These are phyloP conservation scores for Hypoxylon sp. DNA, from an alignment of 2,329 filamentous ascomycete species.

Conservation along the genomic window DNA sequence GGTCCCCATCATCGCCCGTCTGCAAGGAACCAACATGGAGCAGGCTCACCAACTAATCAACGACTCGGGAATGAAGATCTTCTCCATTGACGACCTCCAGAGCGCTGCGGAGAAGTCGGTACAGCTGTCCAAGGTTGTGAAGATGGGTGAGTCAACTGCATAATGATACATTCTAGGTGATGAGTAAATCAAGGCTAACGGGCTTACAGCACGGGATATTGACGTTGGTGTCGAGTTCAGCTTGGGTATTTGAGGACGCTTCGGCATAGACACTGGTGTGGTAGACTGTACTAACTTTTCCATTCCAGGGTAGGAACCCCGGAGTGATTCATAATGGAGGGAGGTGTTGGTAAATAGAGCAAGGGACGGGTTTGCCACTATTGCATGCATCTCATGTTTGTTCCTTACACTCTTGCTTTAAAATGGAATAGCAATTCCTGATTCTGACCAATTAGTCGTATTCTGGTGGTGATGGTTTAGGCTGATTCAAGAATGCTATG, in stretches of 20 bases:
- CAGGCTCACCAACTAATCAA: conserved; percentile 92
- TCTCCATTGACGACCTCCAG: conserved; percentile 98
- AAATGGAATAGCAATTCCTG: conserved; percentile 35
- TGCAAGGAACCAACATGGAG: conserved; percentile 99
- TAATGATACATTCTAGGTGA: neutral
- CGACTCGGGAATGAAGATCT: conserved; percentile 99
- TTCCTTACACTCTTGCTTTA: conserved; percentile 20
- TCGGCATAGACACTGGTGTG: conserved; percentile 43
- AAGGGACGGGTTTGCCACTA: conserved; percentile 40
- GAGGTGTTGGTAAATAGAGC: conserved; percentile 38
- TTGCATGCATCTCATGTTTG: conserved; percentile 41
- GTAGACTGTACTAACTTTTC: conserved; percentile 53
- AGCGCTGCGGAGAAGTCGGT: conserved; percentile 97
- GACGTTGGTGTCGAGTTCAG: conserved; percentile 97
- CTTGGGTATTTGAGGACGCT: conserved; percentile 81
- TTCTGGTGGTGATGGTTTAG: conserved; percentile 17
- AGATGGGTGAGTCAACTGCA: conserved; percentile 79
- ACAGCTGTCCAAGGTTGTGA: conserved; percentile 98
- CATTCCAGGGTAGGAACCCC: conserved; percentile 48
- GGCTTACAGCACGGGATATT: conserved; percentile 84
- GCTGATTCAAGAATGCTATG: neutral
- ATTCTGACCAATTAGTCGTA: conserved; percentile 5
- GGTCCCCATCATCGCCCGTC: conserved; percentile 94
- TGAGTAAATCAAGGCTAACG: conserved; percentile 42
- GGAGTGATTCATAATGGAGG: conserved; percentile 32